Evolutionary conservation across 495 filamentous ascomycete species (phyloP).

Genomic region (Penicillium angulare): DNA sequence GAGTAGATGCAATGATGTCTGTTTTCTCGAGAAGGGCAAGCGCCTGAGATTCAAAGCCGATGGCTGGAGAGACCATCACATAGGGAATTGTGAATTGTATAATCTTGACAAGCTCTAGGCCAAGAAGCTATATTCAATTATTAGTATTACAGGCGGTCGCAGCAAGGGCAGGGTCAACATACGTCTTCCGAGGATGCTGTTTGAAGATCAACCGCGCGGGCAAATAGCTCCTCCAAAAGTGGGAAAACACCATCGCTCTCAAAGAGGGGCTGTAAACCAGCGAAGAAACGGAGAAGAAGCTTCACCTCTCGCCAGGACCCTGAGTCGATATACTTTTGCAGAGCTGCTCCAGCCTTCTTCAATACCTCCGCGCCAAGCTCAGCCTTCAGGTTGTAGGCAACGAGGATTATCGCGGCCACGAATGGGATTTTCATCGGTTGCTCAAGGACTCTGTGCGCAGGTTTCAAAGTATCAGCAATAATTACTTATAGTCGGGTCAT

Average conservation of each 20-base stretch:
- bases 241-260: slow-evolving; percentile 85
- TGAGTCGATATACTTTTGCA: slow-evolving; percentile 60
- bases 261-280: slow-evolving; percentile 73
- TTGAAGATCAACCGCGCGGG: slow-evolving; percentile 81
- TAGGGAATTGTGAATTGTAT: slow-evolving; percentile 93
- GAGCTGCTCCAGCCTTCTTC: slow-evolving; percentile 50
- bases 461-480: slow-evolving; percentile 9
- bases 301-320: slow-evolving; percentile 92
- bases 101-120: slow-evolving; percentile 92
- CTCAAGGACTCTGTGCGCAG: slow-evolving; percentile 59
- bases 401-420: slow-evolving; percentile 74
- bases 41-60: slow-evolving; percentile 66
- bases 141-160: slow-evolving; percentile 16
- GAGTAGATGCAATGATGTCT: slow-evolving; percentile 82
- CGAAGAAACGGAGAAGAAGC: slow-evolving; percentile 82
- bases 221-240: slow-evolving; percentile 80
- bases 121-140: slow-evolving; percentile 43
- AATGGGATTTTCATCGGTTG: slow-evolving; percentile 98
- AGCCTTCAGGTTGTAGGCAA: slow-evolving; percentile 69
- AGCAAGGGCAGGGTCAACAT: slow-evolving; percentile 29
- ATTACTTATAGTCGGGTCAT: not conserved
- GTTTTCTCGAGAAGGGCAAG: slow-evolving; percentile 83
- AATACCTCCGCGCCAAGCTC: slow-evolving; percentile 70
- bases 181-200: slow-evolving; percentile 89
- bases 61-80: slow-evolving; percentile 69